phyloP scores from a whole-genome alignment of 192 early-diverging fungal genomes.

The Coemansia sp. region DNA sequence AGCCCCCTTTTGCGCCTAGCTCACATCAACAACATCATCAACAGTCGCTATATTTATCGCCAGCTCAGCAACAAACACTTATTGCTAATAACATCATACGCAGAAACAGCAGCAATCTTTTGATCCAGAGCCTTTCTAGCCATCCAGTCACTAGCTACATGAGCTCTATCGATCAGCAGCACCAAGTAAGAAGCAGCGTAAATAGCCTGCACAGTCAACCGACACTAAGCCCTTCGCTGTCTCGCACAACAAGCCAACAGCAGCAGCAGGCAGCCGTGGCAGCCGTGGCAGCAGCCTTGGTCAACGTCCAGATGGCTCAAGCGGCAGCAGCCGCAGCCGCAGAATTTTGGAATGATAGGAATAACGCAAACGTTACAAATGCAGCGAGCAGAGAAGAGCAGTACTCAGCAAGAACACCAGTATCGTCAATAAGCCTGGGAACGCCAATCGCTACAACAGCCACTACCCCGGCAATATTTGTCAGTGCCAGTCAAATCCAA shows the following conservation, averaged over 20 bases:
- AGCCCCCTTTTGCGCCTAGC: neutral
- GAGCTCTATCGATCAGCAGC: neutral
- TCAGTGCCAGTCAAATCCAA: constrained; percentile 16
- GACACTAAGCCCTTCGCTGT: neutral
- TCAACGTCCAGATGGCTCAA: neutral
- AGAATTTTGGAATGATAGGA: neutral
- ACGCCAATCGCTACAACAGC: constrained; percentile 26
- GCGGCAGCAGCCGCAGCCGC: neutral
- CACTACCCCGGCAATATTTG: constrained; percentile 48
- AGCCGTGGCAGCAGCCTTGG: neutral
- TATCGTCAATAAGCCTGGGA: neutral
- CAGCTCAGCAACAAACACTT: neutral
- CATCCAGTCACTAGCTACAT: neutral
- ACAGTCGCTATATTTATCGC: neutral
- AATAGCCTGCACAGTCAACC: neutral
- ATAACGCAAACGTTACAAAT: neutral
- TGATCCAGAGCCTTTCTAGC: neutral
- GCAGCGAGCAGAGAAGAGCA: neutral
- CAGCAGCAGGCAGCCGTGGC: neutral
- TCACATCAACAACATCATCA: constrained; percentile 13
- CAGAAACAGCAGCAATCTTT: constrained; percentile 5
- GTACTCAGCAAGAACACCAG: neutral
- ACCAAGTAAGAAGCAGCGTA: neutral
- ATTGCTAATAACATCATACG: neutral
- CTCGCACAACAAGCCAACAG: neutral